phyloP scores from a whole-genome alignment of 768 basidiomycete species.

The Mrakia hoshinonis region DNA sequence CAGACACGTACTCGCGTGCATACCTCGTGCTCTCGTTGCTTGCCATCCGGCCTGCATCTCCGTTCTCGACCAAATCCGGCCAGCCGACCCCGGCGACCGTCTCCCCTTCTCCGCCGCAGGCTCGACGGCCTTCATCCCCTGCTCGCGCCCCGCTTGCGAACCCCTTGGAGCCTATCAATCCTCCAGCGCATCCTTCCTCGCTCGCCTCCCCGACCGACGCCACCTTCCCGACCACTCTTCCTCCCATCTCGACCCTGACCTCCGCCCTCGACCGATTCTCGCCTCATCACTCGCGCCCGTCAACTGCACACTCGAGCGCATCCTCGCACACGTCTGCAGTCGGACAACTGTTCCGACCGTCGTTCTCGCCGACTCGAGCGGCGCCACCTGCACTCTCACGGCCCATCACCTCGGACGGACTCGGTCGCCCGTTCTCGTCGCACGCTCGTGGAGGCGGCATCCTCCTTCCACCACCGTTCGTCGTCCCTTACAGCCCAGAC shows the following conservation, averaged over 20 bases:
- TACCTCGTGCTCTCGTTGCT: not conserved
- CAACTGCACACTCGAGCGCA: not conserved
- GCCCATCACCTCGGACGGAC: slow-evolving; percentile 13
- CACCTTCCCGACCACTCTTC: not conserved
- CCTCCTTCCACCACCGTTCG: not conserved
- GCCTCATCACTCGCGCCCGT: not conserved
- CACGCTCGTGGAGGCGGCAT: not conserved
- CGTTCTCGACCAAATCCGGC: not conserved
- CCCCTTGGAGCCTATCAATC: not conserved
- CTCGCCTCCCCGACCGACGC: not conserved
- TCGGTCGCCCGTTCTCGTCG: not conserved
- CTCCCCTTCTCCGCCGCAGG: not conserved
- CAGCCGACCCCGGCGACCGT: not conserved
- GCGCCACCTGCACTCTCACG: not conserved
- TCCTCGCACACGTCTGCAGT: not conserved
- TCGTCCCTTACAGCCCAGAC: not conserved
- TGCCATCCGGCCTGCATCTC: not conserved
- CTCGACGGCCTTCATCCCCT: not conserved
- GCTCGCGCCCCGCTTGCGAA: not conserved
- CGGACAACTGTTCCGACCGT: not conserved
- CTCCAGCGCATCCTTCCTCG: not conserved
- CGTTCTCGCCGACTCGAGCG: not conserved
- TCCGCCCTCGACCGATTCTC: not conserved
- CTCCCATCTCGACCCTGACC: slow-evolving; percentile 10
- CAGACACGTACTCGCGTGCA: not conserved